A percentile compares a stretch with the other conserved stretches of the same genome.
Evolutionary conservation across 1,284 basidiomycete genomes (phyloP).

Genomic region (Ceratobasidium sp.): DNA sequence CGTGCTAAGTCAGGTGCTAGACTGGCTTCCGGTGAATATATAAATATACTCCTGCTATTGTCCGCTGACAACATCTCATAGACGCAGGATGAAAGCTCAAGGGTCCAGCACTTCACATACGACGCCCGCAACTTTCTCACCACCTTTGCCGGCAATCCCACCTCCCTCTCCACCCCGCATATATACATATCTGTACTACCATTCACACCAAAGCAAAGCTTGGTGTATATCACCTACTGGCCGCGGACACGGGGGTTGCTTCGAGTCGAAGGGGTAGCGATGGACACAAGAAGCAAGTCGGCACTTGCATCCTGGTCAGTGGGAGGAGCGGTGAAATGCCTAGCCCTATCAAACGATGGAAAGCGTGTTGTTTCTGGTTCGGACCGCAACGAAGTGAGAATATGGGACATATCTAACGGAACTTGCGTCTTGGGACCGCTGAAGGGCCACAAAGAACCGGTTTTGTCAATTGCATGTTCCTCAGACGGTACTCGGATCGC

Average conservation of each 20-base stretch:
- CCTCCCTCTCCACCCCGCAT: neutral
- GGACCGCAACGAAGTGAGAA: neutral
- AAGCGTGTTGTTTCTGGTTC: neutral
- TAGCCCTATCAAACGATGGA: neutral
- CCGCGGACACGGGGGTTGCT: neutral
- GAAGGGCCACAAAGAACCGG: too few species aligned
- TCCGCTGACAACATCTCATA: too few species aligned
- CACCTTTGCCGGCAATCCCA: neutral
- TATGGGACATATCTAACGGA: neutral
- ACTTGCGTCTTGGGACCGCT: too few species aligned
- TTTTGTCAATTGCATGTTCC: too few species aligned
- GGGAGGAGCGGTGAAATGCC: neutral
- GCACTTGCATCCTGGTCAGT: neutral
- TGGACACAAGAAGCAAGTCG: neutral
- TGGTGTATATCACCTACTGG: neutral
- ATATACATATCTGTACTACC: constrained; percentile 18
- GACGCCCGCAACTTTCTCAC: neutral
- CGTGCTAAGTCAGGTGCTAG: neutral
- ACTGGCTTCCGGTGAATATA: neutral
- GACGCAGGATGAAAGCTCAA: neutral
- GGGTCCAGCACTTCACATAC: neutral
- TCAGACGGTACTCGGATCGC: too few species aligned
- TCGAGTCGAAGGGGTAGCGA: neutral
- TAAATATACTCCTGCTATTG: neutral
- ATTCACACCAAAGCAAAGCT: neutral